A percentile compares a stretch with the other conserved stretches of the same genome.
Evolutionary conservation across 2,329 filamentous ascomycete genomes (phyloP).

Genomic region (Nemania sp.): DNA sequence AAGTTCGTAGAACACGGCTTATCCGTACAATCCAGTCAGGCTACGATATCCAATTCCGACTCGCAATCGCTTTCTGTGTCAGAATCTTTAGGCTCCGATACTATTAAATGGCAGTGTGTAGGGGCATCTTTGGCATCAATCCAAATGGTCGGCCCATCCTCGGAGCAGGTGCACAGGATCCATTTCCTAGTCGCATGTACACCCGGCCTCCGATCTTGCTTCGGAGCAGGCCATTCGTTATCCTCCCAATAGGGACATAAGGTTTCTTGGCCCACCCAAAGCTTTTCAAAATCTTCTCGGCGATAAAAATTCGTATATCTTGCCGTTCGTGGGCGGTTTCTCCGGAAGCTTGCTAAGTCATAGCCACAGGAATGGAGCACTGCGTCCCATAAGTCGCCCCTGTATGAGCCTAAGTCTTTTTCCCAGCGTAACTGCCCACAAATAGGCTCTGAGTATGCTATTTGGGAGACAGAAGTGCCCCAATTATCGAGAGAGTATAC

Average conservation of each 20-base stretch:
- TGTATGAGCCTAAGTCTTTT: conserved; percentile 6
- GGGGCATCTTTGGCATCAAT: too few species aligned
- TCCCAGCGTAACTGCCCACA: neutral
- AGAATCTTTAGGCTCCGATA: too few species aligned
- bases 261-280: conserved; percentile 8
- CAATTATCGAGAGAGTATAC: neutral
- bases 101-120: too few species aligned
- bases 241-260: conserved; percentile 15
- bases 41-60: too few species aligned
- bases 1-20: too few species aligned
- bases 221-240: neutral
- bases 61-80: too few species aligned
- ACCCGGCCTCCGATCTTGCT: neutral
- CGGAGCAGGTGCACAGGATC: neutral
- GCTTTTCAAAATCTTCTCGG: conserved; percentile 9
- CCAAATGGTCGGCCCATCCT: neutral
- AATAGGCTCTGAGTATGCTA: neutral
- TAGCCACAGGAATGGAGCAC: conserved; percentile 7
- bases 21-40: too few species aligned
- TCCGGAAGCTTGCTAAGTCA: conserved; percentile 1
- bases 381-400: conserved; percentile 11
- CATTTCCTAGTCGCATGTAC: neutral
- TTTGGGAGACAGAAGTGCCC: neutral
- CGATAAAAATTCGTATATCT: conserved; percentile 6
- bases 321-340: neutral